Conservation (phyloP, 129 eudicot species). For the Apium graveolens region DNA sequence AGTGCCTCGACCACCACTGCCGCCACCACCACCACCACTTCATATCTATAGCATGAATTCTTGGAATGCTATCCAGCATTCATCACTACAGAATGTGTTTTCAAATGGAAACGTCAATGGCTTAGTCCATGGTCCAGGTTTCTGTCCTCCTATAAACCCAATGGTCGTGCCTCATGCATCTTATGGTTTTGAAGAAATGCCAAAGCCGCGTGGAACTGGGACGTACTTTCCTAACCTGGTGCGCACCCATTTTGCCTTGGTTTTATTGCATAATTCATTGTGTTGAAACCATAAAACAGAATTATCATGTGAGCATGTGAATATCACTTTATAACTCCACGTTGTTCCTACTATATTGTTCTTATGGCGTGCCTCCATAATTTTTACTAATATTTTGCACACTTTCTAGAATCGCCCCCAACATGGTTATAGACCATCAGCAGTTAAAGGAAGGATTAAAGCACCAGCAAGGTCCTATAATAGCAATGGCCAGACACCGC, state of each 20-base stretch:
- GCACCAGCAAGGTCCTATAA: slow-evolving; percentile 20
- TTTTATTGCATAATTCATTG: neutral
- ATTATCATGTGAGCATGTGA: neutral
- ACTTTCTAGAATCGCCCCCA: slow-evolving; percentile 25
- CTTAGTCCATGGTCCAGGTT: slow-evolving; percentile 22
- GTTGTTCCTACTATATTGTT: neutral
- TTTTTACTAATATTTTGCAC: neutral
- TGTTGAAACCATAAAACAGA: neutral
- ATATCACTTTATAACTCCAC: neutral
- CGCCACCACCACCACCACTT: slow-evolving; percentile 10
- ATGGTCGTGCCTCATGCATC: slow-evolving; percentile 22
- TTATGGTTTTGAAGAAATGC: slow-evolving; percentile 33
- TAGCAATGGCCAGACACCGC: slow-evolving; percentile 13
- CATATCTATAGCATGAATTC: slow-evolving; percentile 26
- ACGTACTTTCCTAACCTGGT: slow-evolving; percentile 49
- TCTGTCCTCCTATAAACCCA: slow-evolving; percentile 26
- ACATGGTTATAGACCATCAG: slow-evolving; percentile 24
- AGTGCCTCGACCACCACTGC: slow-evolving; percentile 19
- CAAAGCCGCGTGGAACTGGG: slow-evolving; percentile 49
- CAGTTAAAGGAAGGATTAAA: slow-evolving; percentile 24
- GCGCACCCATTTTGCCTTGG: neutral
- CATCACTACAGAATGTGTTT: slow-evolving; percentile 17
- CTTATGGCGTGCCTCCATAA: neutral
- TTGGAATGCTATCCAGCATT: slow-evolving; percentile 24
- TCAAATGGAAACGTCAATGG: slow-evolving; percentile 19